Base-by-base conservation (phyloP, 768 basidiomycete species). In the Termitomyces sp. region DNA sequence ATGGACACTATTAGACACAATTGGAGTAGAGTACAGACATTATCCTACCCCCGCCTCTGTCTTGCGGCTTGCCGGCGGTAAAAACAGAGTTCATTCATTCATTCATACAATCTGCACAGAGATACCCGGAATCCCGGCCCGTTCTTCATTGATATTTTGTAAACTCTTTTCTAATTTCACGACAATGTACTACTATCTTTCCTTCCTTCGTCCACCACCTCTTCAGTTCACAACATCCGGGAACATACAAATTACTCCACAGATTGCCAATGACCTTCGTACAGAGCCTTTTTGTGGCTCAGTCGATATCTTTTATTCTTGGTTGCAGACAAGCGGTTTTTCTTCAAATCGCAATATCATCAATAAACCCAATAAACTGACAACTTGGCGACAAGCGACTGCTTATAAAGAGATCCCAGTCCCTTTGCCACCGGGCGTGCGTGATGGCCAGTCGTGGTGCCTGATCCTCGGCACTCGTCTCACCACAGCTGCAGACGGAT, bases 151-250 rank as follows among this genome's bases (percentile, higher is more conserved):
- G 12, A 24, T 44, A 14, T 32, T 42, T n/a, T 30, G 24, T 14
- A 20, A 33, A n/a, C n/a, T n/a, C 9, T 59, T 53, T 13, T 22
- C 9, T 28, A 24, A 10, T 26, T 38, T n/a, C 28, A 53, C 26
- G 0, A 0, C 43, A 22, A 67, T 67, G 64, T 67, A 65, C 50
- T 63, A 63, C 77, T 96, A 95, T 72, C 69, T 95, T 43, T 94
- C 90, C 28, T 95, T 95, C 69, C 83, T 95, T 16, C 87, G 92
- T 46, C 92, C 94, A 12, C 94, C 92, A 4, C 90, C 92, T 3
- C 63, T 73, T 4, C 79, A 80, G 51, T 75, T 77, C 0, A 67
- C 76, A 7, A 72, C 77, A 2, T 69, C 73, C 10, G 72, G 73
- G 0, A 63, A 75, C 12, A 71, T 94, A 51, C 70, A 75, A 13